Evolutionary conservation across 129 eudicot genomes (phyloP), one percentile per base, ranked within the genome.

Genomic region (Centrapalus pauciflorus): DNA sequence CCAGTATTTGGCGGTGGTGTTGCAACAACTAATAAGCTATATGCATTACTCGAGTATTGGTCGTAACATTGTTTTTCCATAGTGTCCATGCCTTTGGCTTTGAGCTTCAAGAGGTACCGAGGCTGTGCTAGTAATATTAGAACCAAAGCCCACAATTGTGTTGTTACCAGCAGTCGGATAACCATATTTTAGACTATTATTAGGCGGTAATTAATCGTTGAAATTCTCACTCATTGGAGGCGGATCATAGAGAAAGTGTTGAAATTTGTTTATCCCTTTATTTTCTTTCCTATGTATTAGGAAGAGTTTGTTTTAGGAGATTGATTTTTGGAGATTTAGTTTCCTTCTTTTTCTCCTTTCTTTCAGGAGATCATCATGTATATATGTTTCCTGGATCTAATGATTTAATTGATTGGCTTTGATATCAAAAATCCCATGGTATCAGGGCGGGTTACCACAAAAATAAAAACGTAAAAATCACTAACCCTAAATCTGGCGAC

Each of bases 41-140:
- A 81, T n/a, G 60, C 71, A 49, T 68, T 64, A 46, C 63, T 79
- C 13, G 87, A 74, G 63, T 70, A 65, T 67, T 67, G 79, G 34
- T 70, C 73, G 46, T 77, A 84, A 69, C 50, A 75, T 26, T 74
- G 88, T 30, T 78, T n/a, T 75, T 35, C 71, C 76, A 25, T 67
- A 77, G 11, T 69, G 85, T 24, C 74, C 84, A 72, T 78, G 80
- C 51, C 77, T 64, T 72, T 84, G 88, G 30, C 74, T 65, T 50
- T 75, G 82, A 79, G 77, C 77, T 65, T 82, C 84, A 49, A 74
- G 41, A 35, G 89, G 78, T 61, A 50, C 70, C 23, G 80, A 79
- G 33, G 77, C 62, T 7, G 82, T 60, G 63, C 41, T 74, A 24
- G 61, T 43, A n/a, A 77, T 71, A 64, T 66, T 70, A 64, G 87